Evolutionary conservation across 306 rosid species (phyloP).

Genomic region (Astragalus glycyphyllos): DNA sequence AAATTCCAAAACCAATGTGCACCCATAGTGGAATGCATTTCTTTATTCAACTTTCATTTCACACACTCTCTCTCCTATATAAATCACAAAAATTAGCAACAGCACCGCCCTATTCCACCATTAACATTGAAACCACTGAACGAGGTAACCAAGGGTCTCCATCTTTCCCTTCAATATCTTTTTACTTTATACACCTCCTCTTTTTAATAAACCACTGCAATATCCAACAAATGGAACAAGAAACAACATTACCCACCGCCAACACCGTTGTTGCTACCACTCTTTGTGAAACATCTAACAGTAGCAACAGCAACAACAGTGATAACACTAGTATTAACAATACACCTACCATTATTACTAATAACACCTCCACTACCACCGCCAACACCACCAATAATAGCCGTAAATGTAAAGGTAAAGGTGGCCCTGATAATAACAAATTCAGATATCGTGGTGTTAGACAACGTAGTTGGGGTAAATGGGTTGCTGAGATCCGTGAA

Average conservation of each 20-base stretch:
- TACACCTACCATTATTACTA: not conserved
- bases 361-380: not conserved
- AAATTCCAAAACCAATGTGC: conserved; percentile 60
- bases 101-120: conserved; percentile 94
- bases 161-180: conserved; percentile 35
- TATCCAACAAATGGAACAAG: conserved; percentile 61
- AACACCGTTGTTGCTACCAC: conserved; percentile 47
- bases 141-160: conserved; percentile 62
- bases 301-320: not conserved
- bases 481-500: conserved; percentile 99
- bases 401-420: conserved; percentile 73
- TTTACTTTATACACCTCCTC: not conserved
- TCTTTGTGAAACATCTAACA: conserved; percentile 32
- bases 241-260: conserved; percentile 40
- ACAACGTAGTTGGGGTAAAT: conserved; percentile 97
- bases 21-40: conserved; percentile 39
- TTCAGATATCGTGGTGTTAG: conserved; percentile 91
- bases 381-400: not conserved
- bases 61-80: conserved; percentile 22
- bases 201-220: conserved; percentile 26
- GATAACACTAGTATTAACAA: not conserved
- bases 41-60: conserved; percentile 37
- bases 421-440: conserved; percentile 95
- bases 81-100: conserved; percentile 24
- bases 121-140: conserved; percentile 63